Evolutionary conservation across 176 grass and related monocot genomes (phyloP).

Genomic region (Carex cristatella): DNA sequence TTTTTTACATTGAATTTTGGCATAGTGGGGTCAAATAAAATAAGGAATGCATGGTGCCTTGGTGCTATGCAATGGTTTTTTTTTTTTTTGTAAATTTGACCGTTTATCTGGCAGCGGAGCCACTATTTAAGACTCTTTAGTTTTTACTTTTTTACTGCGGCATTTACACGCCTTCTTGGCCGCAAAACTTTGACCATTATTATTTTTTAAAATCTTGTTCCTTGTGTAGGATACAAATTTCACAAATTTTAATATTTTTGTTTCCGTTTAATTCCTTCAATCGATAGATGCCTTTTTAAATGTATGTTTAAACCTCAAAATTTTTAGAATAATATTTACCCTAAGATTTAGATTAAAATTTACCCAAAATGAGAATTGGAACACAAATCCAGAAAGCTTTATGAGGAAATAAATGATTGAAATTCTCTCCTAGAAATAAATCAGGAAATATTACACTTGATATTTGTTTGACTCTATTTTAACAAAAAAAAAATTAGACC

Average conservation of each 20-base stretch:
- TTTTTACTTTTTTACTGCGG: not conserved
- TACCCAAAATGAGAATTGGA: too few relatives aligned
- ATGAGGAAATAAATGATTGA: too few relatives aligned
- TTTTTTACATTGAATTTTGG: not conserved
- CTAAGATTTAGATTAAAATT: not conserved
- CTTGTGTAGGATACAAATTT: not conserved
- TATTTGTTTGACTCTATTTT: too few relatives aligned
- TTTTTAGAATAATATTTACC: not conserved
- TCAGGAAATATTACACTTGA: too few relatives aligned
- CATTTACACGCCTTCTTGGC: not conserved
- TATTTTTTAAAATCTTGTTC: not conserved
- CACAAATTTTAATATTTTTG: not conserved
- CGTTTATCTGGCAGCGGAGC: not conserved
- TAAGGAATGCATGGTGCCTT: not conserved
- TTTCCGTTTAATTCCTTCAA: not conserved
- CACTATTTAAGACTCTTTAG: not conserved
- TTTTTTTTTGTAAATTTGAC: not conserved
- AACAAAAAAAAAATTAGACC: too few relatives aligned
- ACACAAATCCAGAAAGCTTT: too few relatives aligned
- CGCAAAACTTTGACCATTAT: not conserved
- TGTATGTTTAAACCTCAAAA: not conserved
- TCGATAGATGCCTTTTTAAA: not conserved
- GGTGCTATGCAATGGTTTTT: not conserved
- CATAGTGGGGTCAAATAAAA: not conserved
- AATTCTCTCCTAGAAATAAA: too few relatives aligned